Evolutionary conservation across 352 stramenopile species (phyloP).

Genomic region (Ophiocytium majus): DNA sequence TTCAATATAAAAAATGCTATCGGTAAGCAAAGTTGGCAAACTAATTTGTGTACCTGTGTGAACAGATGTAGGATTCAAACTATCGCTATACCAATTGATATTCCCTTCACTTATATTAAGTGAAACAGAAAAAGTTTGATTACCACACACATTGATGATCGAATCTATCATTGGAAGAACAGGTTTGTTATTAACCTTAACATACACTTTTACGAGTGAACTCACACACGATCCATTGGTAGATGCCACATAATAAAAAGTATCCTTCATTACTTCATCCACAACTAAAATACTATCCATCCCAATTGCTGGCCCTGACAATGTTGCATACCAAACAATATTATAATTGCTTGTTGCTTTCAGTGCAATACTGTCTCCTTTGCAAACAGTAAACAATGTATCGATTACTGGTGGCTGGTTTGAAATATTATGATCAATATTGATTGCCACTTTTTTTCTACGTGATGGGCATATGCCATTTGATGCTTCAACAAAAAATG

Average conservation of each 20-base stretch:
- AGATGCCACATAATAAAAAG: constrained; percentile 22
- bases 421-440: constrained; percentile 23
- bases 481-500: constrained; percentile 22
- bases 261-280: constrained; percentile 21
- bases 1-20: constrained; percentile 23
- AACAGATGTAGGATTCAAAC: constrained; percentile 21
- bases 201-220: constrained; percentile 21
- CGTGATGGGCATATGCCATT: constrained; percentile 19
- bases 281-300: constrained; percentile 22
- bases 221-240: constrained; percentile 19
- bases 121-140: constrained; percentile 22
- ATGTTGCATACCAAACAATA: constrained; percentile 22
- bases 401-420: constrained; percentile 19
- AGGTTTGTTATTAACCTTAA: constrained; percentile 22
- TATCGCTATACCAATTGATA: constrained; percentile 22
- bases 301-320: constrained; percentile 17
- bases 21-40: constrained; percentile 19
- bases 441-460: constrained; percentile 22
- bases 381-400: constrained; percentile 22
- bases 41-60: constrained; percentile 20
- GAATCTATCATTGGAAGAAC: constrained; percentile 21
- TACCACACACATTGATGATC: constrained; percentile 20
- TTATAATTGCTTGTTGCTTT: constrained; percentile 22
- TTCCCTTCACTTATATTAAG: constrained; percentile 22
- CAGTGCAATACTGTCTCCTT: constrained; percentile 19